Conservation (phyloP, 2,329 filamentous ascomycete species). For the Cladophialophora immunda region DNA sequence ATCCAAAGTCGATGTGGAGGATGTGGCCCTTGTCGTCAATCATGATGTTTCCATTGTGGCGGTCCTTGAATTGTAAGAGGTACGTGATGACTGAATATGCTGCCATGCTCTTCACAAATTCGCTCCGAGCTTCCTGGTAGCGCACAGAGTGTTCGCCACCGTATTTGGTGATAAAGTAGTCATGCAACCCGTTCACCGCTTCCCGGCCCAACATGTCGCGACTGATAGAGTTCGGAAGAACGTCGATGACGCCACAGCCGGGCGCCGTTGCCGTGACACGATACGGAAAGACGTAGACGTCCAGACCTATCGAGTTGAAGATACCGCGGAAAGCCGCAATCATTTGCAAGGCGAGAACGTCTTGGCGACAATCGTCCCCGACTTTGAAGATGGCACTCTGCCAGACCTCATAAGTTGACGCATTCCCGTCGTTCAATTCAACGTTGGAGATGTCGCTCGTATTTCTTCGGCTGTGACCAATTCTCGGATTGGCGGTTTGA, state of each 20-base stretch:
- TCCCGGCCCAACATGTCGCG: conserved; percentile 98
- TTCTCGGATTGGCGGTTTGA: conserved; percentile 37
- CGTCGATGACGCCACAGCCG: conserved; percentile 97
- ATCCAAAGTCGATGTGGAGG: conserved; percentile 98
- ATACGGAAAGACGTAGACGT: conserved; percentile 97
- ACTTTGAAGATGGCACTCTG: conserved; percentile 99
- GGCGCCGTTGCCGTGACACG: conserved; percentile 96
- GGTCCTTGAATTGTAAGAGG: conserved; percentile 97
- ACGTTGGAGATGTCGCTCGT: conserved; percentile 37
- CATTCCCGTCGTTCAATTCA: conserved; percentile 34
- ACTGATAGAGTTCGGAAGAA: conserved; percentile 95
- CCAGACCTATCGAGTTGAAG: conserved; percentile 91
- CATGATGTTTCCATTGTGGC: conserved; percentile 99
- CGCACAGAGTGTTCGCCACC: conserved; percentile 93
- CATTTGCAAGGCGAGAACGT: conserved; percentile 96
- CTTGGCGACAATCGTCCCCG: conserved; percentile 96
- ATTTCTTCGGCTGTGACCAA: conserved; percentile 36
- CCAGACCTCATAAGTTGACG: conserved; percentile 85
- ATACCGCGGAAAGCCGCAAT: conserved; percentile 97
- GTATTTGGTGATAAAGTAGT: conserved; percentile 98
- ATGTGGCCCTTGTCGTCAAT: conserved; percentile 97
- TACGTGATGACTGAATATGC: conserved; percentile 98
- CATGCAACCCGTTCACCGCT: conserved; percentile 96
- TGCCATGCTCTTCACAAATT: conserved; percentile 99
- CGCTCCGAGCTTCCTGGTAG: conserved; percentile 93